Evolutionary conservation across 164 flowering plant genomes (phyloP).

Genomic region (Magnolia changhungtana): DNA sequence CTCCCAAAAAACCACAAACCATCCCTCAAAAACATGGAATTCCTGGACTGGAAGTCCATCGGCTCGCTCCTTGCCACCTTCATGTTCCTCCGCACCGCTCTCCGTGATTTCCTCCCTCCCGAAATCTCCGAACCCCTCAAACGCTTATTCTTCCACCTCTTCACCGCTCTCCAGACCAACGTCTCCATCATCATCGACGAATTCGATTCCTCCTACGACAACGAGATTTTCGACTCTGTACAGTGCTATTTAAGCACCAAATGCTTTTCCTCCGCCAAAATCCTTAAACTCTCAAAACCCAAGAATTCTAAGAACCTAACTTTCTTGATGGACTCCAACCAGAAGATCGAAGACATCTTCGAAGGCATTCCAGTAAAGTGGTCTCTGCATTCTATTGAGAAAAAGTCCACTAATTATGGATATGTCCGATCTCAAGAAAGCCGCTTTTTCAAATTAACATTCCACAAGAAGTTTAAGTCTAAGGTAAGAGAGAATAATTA

Average conservation of each 20-base stretch:
- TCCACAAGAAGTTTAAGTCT: constrained; percentile 16
- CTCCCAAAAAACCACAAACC: no score
- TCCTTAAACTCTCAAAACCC: constrained; percentile 23
- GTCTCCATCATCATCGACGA: constrained; percentile 26
- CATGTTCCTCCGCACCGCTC: constrained; percentile 20
- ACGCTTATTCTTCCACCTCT: constrained; percentile 6
- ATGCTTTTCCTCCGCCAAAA: constrained; percentile 21
- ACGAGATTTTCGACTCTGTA: constrained; percentile 24
- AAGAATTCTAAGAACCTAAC: constrained; percentile 25
- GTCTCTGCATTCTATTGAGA: constrained; percentile 19
- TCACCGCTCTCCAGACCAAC: constrained; percentile 15
- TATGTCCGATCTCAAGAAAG: constrained; percentile 11
- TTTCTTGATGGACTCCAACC: constrained; percentile 22
- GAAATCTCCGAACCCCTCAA: constrained; percentile 18
- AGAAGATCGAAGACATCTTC: constrained; percentile 23
- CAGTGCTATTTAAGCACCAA: constrained; percentile 25
- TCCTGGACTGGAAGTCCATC: constrained; percentile 29
- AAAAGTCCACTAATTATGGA: constrained; percentile 12
- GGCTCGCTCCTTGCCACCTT: constrained; percentile 11
- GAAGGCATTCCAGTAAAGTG: constrained; percentile 21
- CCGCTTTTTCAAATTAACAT: constrained; percentile 19
- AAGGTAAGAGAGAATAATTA: no score
- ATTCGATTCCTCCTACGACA: constrained; percentile 21
- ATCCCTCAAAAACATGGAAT: neutral
- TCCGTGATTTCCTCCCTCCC: constrained; percentile 28